Evolutionary conservation across 148 eudicot genomes (phyloP), one percentile per base, ranked within the genome.

Genomic region (Mesembryanthemum crystallinum): DNA sequence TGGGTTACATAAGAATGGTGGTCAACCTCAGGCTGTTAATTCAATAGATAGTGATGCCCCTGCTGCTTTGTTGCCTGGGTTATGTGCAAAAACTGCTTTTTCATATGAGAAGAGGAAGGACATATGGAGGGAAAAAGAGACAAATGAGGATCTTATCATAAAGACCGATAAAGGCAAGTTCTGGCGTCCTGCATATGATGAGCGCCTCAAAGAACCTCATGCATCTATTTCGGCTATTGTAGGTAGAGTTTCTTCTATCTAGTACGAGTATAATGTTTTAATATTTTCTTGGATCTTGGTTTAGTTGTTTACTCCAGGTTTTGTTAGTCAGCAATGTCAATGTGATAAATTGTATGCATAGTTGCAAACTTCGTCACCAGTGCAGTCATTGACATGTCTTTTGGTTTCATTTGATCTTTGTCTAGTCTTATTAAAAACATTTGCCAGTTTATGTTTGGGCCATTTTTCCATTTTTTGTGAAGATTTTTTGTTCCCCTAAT

Each of bases 121-220:
- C 62, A 72, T 93, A 25, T 93, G 98, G 98, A 86, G 98, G 87
- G 60, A 76, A 62, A 68, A 71, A 73, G 98, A 89, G 81, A 90
- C 86, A n/a, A 80, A 86, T 74, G 86, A 89, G 71, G 96, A 90
- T 80, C 49, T 77, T 42, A 43, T 83, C 47, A 60, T 86, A 47
- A 79, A 69, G 82, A 89, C 87, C 4, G 70, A 79, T 7, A 67
- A 64, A 47, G 89, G 91, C n/a, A 78, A 51, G 23, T 68, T 84
- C 60, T 80, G 77, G 81, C 77, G 82, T 63, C 89, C 86, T 79
- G 82, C 98, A 0, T 93, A 90, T 83, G 98, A 93, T 85, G 55
- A 81, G 64, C 93, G 89, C 75, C 84, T 93, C 52, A 89, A 83
- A 79, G 98, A 93, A 71, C 93, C 98, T 77, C 93, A 93, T 85